Conservation (phyloP, 1,284 basidiomycete species). For the Ustilago nuda region DNA sequence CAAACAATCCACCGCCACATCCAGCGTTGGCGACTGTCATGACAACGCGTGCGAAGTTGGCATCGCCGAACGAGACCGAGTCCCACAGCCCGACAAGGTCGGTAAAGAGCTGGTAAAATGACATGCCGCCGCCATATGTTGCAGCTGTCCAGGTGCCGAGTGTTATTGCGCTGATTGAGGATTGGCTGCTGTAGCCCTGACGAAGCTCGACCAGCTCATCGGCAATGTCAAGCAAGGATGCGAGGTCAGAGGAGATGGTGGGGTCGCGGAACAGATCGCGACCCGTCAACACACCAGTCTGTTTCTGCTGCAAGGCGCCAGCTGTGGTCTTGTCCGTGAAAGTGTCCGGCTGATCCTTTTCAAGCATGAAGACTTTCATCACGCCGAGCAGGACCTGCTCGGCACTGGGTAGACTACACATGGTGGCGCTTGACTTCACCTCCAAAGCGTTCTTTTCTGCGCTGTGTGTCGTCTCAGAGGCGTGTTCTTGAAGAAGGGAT, state of each 20-base stretch:
- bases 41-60: constrained; percentile 80
- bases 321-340: constrained; percentile 26
- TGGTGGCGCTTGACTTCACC: constrained; percentile 15
- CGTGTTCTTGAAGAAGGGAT: constrained; percentile 5
- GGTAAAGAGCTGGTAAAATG: constrained; percentile 92
- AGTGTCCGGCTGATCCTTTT: constrained; percentile 47
- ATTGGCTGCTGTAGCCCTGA: neutral
- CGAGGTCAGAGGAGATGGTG: constrained; percentile 75
- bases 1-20: constrained; percentile 16
- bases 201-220: constrained; percentile 41
- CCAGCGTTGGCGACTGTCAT: constrained; percentile 74
- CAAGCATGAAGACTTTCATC: constrained; percentile 96
- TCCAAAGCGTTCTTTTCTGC: neutral
- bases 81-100: constrained; percentile 91
- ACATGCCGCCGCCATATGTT: constrained; percentile 53
- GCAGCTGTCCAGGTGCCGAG: constrained; percentile 35
- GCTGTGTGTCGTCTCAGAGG: neutral
- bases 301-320: constrained; percentile 25
- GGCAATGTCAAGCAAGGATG: constrained; percentile 61
- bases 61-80: constrained; percentile 86
- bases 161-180: constrained; percentile 71
- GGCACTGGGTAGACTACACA: constrained; percentile 34
- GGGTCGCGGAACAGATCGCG: constrained; percentile 79
- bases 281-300: constrained; percentile 57
- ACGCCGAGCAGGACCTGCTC: constrained; percentile 75